phyloP scores from a whole-genome alignment of 257 asterid genomes.

The Salvia miltiorrhiza region DNA sequence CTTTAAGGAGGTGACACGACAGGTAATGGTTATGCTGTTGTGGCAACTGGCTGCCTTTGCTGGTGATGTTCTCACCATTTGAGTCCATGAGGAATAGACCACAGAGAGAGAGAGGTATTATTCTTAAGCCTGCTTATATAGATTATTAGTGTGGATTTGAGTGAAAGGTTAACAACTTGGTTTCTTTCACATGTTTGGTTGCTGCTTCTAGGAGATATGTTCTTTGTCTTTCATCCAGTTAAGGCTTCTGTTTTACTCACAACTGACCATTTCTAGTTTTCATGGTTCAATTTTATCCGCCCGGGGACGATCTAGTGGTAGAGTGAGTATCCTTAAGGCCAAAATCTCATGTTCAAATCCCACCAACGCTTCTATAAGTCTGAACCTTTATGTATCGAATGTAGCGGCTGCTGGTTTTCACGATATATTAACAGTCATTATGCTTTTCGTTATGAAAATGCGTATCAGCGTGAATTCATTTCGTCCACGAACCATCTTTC shows the following conservation, averaged over 20 bases:
- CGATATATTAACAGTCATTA: no score
- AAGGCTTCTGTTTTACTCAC: background rate
- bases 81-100: conserved; percentile 3
- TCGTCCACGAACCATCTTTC: no score
- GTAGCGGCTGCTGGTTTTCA: no score
- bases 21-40: background rate
- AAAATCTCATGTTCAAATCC: no score
- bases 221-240: background rate
- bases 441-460: background rate
- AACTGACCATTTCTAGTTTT: no score
- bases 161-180: background rate
- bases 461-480: no score
- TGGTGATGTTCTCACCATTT: conserved; percentile 9
- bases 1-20: background rate
- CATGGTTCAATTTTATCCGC: no score
- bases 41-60: background rate
- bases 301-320: no score
- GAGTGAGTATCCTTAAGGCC: no score
- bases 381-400: no score
- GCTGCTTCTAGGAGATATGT: background rate
- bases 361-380: no score
- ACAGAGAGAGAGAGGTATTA: background rate
- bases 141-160: background rate
- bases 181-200: conserved; percentile 3
- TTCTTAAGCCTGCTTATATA: background rate